Evolutionary conservation across 2,329 filamentous ascomycete genomes (phyloP), one percentile per base, ranked within the genome.

Genomic region (Colletotrichum musae): DNA sequence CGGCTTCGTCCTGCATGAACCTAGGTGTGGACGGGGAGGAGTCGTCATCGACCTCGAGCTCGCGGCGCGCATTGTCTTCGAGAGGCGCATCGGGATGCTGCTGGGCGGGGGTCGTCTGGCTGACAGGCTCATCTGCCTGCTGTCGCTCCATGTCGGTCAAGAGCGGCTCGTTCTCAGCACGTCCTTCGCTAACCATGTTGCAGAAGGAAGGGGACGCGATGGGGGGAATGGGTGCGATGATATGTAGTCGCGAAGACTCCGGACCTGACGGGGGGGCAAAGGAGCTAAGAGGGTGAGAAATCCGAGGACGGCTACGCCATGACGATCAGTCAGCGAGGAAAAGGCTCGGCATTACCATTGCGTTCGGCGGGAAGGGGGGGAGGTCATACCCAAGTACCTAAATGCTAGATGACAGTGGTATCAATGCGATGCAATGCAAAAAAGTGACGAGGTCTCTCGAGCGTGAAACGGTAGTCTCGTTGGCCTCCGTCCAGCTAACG

Each of bases 1-100:
- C 69, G 45, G 76, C 73, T 71, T 88, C 83, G 63, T 90, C 87
- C 75, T 89, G 87, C 70, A 90, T 78, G 75, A 91, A 90, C 67
- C 88, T 87, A 65, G 88, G 89, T n/a, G 86, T 87, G 7, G 87
- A 84, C 43, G 83, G 79, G 43, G 76, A 76, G 58, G 77, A 77
- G 72, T 82, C 79, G 66, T 83, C 77, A 61, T 80, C 82, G 58
- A 82, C 77, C 70, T 84, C 84, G 72, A 88, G 78, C 72, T 86
- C 83, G 72, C 88, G 80, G 21, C 75, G 77, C 53, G 75, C 75
- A 61, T 75, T 74, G 21, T 68, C 75, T 52, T 76, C 76, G 62
- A 84, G 77, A n/a, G 83, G 83, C 57, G 80, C 81, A 77, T 85
- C 82, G 45, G 81, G 80, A 72, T 84, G 82, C 28, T 84, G 82